phyloP scores from a whole-genome alignment of 192 early-diverging fungal species.

The Pecoramyces ruminantium region DNA sequence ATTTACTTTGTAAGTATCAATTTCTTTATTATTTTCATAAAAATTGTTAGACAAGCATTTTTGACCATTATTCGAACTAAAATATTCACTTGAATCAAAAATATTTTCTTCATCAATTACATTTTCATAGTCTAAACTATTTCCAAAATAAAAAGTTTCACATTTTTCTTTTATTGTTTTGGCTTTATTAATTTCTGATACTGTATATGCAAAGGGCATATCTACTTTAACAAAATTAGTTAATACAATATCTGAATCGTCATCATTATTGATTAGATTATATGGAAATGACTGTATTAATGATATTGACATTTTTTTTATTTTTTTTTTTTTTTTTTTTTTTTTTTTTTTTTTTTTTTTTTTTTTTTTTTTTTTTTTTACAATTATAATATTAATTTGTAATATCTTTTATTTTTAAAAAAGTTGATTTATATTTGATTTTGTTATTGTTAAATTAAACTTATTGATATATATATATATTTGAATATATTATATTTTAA shows the following conservation, averaged over 20 bases:
- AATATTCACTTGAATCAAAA: not conserved
- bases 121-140: not conserved
- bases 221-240: not conserved
- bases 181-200: not conserved
- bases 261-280: not conserved
- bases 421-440: too few species aligned
- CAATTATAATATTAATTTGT: too few species aligned
- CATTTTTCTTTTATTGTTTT: not conserved
- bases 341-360: too few species aligned
- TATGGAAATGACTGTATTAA: not conserved
- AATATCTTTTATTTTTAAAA: too few species aligned
- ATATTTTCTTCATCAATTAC: not conserved
- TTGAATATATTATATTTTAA: too few species aligned
- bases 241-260: not conserved
- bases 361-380: too few species aligned
- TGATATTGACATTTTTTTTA: too few species aligned
- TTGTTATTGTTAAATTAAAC: too few species aligned
- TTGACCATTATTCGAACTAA: not conserved
- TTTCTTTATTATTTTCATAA: not conserved
- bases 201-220: not conserved
- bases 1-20: not conserved
- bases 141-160: not conserved
- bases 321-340: too few species aligned
- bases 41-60: not conserved
- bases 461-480: too few species aligned